Base-by-base conservation (phyloP, 495 filamentous ascomycete species). In the Penicillium longicatenatum region DNA sequence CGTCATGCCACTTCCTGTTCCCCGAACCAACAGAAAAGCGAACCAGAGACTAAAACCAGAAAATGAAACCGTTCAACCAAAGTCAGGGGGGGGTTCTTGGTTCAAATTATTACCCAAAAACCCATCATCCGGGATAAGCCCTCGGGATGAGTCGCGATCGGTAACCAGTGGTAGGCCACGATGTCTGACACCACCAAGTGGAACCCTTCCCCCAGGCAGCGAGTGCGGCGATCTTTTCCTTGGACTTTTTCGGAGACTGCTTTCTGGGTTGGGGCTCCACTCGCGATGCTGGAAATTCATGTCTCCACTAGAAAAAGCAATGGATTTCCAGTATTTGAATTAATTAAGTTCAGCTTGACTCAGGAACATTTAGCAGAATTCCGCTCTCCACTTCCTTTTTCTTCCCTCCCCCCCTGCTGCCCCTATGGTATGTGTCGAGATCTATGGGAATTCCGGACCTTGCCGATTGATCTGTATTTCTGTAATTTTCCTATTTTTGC, bases 281-380 rank as follows among this genome's bases (percentile, higher is more conserved):
- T 16, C n/a, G n/a, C n/a, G n/a, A n/a, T n/a, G n/a, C n/a, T n/a
- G n/a, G n/a, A n/a, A n/a, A n/a, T n/a, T n/a, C n/a, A n/a, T n/a
- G n/a, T 42, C 37, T 48, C 52, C 50, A 57, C 57, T 42, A 11
- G 6, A 57, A 67, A 61, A 59, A 67, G 55, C 58, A 61, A 64
- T 59, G 55, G 60, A 16, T 19, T 21, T 56, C 48, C 35, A 59
- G 55, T 62, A 59, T 57, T 64, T 66, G 58, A 61, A 58, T 66
- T 61, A 52, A 59, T 62, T 65, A 54, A 52, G 58, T 61, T 65
- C 54, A 56, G 64, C 61, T 52, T 66, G 65, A 65, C 62, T 67
- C 65, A 65, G 65, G 62, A 57, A 61, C 63, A 59, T 60, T 49
- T 63, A 57, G 54, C 50, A 60, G 57, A 55, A 60, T 51, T 44